phyloP scores from a whole-genome alignment of 257 asterid genomes.

The Solanum peruvianum region DNA sequence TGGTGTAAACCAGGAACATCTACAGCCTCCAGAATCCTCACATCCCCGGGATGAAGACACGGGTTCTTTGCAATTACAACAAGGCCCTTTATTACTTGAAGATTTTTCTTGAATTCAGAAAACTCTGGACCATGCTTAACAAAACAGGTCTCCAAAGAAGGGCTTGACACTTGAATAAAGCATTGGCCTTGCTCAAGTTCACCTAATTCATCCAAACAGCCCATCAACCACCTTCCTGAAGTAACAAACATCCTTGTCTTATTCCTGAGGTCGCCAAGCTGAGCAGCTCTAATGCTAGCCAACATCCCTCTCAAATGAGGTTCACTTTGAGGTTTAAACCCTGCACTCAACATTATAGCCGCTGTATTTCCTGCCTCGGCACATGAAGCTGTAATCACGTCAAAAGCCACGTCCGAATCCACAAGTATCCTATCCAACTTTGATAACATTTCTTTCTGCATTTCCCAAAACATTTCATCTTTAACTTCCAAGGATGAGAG shows the following conservation, averaged over 20 bases:
- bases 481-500: slow-evolving; percentile 71
- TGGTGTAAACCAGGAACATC: slow-evolving; percentile 57
- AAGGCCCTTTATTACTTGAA: slow-evolving; percentile 51
- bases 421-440: slow-evolving; percentile 57
- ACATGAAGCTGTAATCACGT: slow-evolving; percentile 65
- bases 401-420: slow-evolving; percentile 68
- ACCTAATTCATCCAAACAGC: slow-evolving; percentile 79
- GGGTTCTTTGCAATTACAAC: slow-evolving; percentile 89
- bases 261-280: slow-evolving; percentile 79
- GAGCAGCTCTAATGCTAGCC: slow-evolving; percentile 83
- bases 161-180: slow-evolving; percentile 70
- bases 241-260: slow-evolving; percentile 79
- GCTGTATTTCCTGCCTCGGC: slow-evolving; percentile 71
- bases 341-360: slow-evolving; percentile 85
- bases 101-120: slow-evolving; percentile 31
- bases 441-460: slow-evolving; percentile 70
- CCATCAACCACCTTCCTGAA: slow-evolving; percentile 93
- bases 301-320: slow-evolving; percentile 90
- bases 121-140: slow-evolving; percentile 61
- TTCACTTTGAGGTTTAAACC: slow-evolving; percentile 69
- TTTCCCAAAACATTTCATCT: slow-evolving; percentile 55
- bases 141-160: slow-evolving; percentile 60
- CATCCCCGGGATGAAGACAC: slow-evolving; percentile 96
- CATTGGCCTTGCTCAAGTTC: slow-evolving; percentile 79
- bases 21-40: slow-evolving; percentile 81